Base-by-base conservation (phyloP, 2,329 filamentous ascomycete species). In the Didymella segeticola region DNA sequence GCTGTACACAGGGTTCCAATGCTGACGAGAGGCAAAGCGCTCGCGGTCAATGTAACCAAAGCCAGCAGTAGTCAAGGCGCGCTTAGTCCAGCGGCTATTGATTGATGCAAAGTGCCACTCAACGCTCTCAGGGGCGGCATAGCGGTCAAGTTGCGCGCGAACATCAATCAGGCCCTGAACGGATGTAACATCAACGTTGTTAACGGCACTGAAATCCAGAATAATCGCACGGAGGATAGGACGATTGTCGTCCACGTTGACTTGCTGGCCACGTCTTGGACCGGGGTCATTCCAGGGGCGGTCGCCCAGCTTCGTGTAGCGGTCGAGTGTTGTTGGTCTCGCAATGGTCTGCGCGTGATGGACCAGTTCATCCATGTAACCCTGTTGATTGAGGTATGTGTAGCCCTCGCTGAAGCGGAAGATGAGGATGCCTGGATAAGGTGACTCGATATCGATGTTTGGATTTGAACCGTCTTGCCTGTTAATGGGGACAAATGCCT, bases 61-160 rank as follows among this genome's bases (percentile, higher is more conserved):
- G 11, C 93, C 93, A 20, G 89, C 93, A 2, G 90, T 86, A 4
- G 88, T 89, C 36, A 98, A 86, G 4, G 91, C 93, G 26, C 92
- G 89, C 79, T 96, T 96, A 20, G 92, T 93, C 93, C 93, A 97
- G 49, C 90, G 85, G 79, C 95, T 97, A 78, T 88, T 92, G 78
- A 98, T 89, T 75, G 87, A 89, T n/a, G 93, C 91, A 60, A 98
- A 88, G 75, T 98, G 95, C 93, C 93, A 98, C 72, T 97, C 91
- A 4, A 98, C 93, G 2, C 83, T 81, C 17, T 92, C 86, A 0
- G 93, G 93, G 0, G 88, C 75, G 1, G 91, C 85, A 70, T 96
- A 96, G 17, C 86, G 83, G 73, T 97, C 93, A 22, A 98, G 86
- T 71, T 97, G 93, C 74, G 96, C 96, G 67, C 93, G 90, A 1